Percentiles rank a stretch among this genome's conserved stretches.
phyloP scores from a whole-genome alignment of 2,329 filamentous ascomycete species.

The Paracorniculantispora psalliotae region DNA sequence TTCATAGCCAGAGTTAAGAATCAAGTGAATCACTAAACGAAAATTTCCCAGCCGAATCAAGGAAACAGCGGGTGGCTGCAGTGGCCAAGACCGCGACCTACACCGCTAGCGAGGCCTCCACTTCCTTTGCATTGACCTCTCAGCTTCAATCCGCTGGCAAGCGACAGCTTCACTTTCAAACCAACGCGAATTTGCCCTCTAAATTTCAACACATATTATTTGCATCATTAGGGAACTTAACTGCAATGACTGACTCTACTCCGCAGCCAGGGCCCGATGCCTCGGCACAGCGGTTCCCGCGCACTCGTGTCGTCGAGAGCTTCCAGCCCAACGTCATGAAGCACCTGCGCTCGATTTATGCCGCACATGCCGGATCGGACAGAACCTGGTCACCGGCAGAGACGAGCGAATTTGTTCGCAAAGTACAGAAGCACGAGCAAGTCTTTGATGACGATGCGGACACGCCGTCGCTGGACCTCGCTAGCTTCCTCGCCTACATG shows the following conservation, averaged over 20 bases:
- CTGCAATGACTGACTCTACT: neutral
- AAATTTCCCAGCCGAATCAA: too few species aligned
- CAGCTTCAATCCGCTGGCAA: neutral
- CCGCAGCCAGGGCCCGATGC: neutral
- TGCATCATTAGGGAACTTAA: too few species aligned
- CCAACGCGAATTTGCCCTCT: neutral
- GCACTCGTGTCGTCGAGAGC: slow-evolving; percentile 26
- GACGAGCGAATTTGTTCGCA: slow-evolving; percentile 35
- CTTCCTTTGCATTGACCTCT: neutral
- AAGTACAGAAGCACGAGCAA: slow-evolving; percentile 30
- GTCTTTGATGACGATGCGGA: slow-evolving; percentile 21
- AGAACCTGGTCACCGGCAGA: slow-evolving; percentile 38
- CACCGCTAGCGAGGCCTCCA: slow-evolving; percentile 6
- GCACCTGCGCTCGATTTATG: slow-evolving; percentile 38
- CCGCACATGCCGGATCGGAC: slow-evolving; percentile 29
- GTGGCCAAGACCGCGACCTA: neutral
- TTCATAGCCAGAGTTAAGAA: neutral
- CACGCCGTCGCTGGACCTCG: slow-evolving; percentile 41
- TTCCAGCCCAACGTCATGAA: slow-evolving; percentile 32
- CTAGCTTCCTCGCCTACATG: slow-evolving; percentile 52
- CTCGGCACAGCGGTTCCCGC: slow-evolving; percentile 24
- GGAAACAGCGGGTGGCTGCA: too few species aligned
- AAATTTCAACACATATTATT: too few species aligned
- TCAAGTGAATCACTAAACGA: neutral
- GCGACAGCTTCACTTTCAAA: neutral